These are phyloP conservation scores for Castanopsis chinensis DNA, from an alignment of 306 rosid species.

Conservation along the genomic window DNA sequence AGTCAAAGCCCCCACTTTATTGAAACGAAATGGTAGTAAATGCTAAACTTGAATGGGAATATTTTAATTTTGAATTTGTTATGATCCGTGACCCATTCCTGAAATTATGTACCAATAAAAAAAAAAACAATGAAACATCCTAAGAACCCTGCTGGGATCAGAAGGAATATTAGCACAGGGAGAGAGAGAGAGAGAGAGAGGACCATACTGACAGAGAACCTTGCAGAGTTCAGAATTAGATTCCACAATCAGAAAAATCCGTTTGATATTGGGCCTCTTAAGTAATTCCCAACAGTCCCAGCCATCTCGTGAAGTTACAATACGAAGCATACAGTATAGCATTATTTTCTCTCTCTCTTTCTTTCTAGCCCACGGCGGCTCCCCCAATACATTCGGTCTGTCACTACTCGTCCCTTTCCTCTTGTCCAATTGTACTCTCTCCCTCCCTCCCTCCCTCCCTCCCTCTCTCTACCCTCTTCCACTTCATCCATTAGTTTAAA, in stretches of 20 bases:
- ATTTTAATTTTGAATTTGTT: background rate
- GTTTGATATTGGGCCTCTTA: conserved; percentile 22
- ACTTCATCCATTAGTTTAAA: background rate
- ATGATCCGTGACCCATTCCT: conserved; percentile 25
- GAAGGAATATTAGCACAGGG: conserved; percentile 37
- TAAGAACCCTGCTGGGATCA: conserved; percentile 23
- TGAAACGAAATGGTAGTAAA: too few species aligned
- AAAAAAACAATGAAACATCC: conserved; percentile 29
- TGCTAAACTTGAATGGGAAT: background rate
- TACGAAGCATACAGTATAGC: background rate
- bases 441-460: background rate
- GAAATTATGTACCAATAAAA: background rate
- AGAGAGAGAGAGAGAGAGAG: conserved; percentile 9
- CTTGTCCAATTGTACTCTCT: conserved; percentile 5
- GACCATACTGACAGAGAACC: conserved; percentile 29
- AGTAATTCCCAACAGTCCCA: conserved; percentile 16
- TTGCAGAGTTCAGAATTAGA: conserved; percentile 47
- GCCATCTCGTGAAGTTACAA: conserved; percentile 24
- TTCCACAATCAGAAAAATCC: conserved; percentile 51
- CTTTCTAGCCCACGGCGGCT: conserved; percentile 26
- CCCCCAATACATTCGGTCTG: conserved; percentile 46
- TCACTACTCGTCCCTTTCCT: conserved; percentile 29
- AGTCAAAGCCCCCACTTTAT: too few species aligned
- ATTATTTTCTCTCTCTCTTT: background rate
- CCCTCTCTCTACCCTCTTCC: background rate